These are phyloP conservation scores for Nakataea oryzae DNA, from an alignment of 2,329 filamentous ascomycete genomes.

Conservation along the genomic window DNA sequence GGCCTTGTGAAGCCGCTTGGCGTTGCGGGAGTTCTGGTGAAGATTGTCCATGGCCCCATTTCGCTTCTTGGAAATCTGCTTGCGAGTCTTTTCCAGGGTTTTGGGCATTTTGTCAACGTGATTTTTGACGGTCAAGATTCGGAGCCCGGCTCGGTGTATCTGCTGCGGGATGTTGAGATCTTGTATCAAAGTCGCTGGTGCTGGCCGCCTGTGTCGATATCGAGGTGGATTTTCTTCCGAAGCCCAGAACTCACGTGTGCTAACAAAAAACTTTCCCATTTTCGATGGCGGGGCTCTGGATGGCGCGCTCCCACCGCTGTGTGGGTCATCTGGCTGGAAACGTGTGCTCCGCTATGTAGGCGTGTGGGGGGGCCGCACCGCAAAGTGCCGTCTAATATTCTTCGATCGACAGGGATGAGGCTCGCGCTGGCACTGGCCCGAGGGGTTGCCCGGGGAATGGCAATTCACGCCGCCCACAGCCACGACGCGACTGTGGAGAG, in stretches of 20 bases:
- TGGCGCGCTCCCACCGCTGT: too few species aligned
- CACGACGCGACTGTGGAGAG: background rate
- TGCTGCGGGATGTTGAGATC: background rate
- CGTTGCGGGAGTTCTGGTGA: conserved; percentile 83
- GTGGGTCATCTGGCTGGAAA: background rate
- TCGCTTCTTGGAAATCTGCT: conserved; percentile 84
- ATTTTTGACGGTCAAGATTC: background rate
- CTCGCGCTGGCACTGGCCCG: background rate
- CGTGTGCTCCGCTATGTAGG: background rate
- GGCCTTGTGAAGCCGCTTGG: conserved; percentile 69
- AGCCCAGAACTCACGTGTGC: background rate
- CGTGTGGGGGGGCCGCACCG: background rate
- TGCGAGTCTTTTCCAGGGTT: conserved; percentile 71
- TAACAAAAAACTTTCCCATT: background rate
- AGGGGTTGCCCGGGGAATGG: conserved; percentile 11
- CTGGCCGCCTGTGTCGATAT: background rate
- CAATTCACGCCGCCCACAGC: background rate
- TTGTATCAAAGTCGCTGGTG: background rate
- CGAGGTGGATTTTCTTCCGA: background rate
- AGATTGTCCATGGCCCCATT: conserved; percentile 62
- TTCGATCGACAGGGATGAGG: background rate
- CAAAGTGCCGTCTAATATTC: background rate
- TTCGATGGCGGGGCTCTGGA: background rate
- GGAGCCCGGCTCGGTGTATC: background rate
- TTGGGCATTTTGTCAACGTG: conserved; percentile 50